phyloP scores from a whole-genome alignment of 2,329 filamentous ascomycete species.

The Venturia pyrina region DNA sequence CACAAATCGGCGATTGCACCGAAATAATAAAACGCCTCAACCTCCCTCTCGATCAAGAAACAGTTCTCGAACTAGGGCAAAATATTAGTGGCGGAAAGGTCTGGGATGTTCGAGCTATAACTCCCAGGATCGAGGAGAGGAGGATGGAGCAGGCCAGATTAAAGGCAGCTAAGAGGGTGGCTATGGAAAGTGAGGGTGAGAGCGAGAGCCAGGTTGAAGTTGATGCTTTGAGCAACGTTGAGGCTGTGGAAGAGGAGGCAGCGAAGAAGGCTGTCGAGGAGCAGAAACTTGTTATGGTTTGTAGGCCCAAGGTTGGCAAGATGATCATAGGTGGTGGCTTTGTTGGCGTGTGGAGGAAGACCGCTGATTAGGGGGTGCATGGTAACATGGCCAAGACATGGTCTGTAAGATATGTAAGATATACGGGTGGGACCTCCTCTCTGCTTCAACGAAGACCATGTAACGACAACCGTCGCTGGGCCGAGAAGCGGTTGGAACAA shows the following conservation, averaged over 20 bases:
- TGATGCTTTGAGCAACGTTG: not conserved
- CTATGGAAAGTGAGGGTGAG: conserved; percentile 10
- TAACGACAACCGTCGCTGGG: too few species aligned
- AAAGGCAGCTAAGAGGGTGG: conserved; percentile 12
- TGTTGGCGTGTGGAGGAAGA: conserved; percentile 16
- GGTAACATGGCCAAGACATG: too few species aligned
- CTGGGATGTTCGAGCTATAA: conserved; percentile 52
- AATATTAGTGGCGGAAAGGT: conserved; percentile 45
- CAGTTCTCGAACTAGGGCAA: conserved; percentile 48
- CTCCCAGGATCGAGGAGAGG: conserved; percentile 24
- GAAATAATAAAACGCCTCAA: conserved; percentile 41
- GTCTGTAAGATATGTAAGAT: too few species aligned
- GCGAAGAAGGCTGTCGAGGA: conserved; percentile 4
- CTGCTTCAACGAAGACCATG: too few species aligned
- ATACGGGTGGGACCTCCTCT: too few species aligned
- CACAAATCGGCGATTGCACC: conserved; percentile 61
- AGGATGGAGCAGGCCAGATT: not conserved
- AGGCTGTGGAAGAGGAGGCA: conserved; percentile 9
- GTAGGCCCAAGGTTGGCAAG: conserved; percentile 30
- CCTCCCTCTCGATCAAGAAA: conserved; percentile 49
- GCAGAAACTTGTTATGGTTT: conserved; percentile 22
- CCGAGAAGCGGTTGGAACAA: too few species aligned
- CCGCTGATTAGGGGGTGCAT: too few species aligned
- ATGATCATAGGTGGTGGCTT: conserved; percentile 29
- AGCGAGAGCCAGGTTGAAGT: conserved; percentile 7